These are phyloP conservation scores for Moesziomyces sp. DNA, from an alignment of 1,284 basidiomycete genomes.

Conservation along the genomic window DNA sequence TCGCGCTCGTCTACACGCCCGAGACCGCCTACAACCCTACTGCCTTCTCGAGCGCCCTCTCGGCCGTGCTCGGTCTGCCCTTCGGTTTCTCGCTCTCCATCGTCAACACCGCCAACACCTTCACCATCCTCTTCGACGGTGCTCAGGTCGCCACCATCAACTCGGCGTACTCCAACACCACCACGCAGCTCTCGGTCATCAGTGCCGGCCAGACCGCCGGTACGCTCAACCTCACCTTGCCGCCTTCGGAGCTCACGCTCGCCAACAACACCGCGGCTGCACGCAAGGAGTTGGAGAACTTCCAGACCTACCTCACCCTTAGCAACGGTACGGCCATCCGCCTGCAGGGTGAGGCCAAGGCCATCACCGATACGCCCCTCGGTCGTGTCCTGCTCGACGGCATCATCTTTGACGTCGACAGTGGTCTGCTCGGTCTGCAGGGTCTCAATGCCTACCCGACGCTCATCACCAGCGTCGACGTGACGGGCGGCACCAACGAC, in stretches of 20 bases:
- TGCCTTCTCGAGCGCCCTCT: conserved; percentile 74
- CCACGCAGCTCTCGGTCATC: conserved; percentile 48
- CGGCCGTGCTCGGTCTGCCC: conserved; percentile 76
- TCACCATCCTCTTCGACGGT: conserved; percentile 75
- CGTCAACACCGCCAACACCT: conserved; percentile 74
- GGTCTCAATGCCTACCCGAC: conserved; percentile 75
- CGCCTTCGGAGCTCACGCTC: conserved; percentile 72
- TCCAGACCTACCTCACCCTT: conserved; percentile 67
- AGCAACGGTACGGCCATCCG: conserved; percentile 73
- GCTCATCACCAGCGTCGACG: conserved; percentile 76
- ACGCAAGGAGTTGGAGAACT: conserved; percentile 60
- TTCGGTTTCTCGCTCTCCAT: conserved; percentile 81
- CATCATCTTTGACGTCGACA: conserved; percentile 80
- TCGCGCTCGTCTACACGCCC: conserved; percentile 75
- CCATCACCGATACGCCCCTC: conserved; percentile 77
- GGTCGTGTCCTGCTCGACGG: conserved; percentile 77
- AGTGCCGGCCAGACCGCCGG: conserved; percentile 74
- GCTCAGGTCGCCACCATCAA: conserved; percentile 72
- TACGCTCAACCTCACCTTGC: conserved; percentile 76
- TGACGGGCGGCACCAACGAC: conserved; percentile 76
- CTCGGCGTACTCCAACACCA: conserved; percentile 36
- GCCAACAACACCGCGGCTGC: conserved; percentile 72
- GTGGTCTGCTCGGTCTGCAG: conserved; percentile 75
- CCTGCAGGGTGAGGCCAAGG: conserved; percentile 75
- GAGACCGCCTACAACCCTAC: conserved; percentile 75